Conservation (phyloP, 2,329 filamentous ascomycete species). For the Metarhizium sp. region DNA sequence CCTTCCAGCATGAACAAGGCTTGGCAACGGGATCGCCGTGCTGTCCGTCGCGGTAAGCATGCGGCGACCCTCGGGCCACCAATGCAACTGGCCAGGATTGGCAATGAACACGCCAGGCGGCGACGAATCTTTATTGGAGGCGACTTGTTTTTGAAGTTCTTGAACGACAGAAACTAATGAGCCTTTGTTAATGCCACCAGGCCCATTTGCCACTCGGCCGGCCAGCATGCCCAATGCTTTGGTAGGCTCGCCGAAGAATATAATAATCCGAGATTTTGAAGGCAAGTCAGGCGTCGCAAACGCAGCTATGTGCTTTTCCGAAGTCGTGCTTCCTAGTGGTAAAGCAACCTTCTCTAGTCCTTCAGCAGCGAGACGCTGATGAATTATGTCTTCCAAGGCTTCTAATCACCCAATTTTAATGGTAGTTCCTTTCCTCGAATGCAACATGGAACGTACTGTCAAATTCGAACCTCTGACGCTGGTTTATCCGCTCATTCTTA, state of each 20-base stretch:
- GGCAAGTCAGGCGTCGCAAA: constrained; percentile 26
- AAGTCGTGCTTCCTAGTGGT: constrained; percentile 40
- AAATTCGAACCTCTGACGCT: constrained; percentile 63
- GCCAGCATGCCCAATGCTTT: constrained; percentile 71
- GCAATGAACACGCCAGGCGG: constrained; percentile 60
- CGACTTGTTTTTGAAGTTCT: constrained; percentile 27
- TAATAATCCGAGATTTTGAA: constrained; percentile 41
- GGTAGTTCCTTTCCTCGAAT: neutral
- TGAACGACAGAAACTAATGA: constrained; percentile 56
- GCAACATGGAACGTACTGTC: constrained; percentile 45
- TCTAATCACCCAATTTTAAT: constrained; percentile 29
- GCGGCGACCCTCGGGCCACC: constrained; percentile 56
- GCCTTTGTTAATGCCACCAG: constrained; percentile 60
- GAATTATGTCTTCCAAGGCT: constrained; percentile 52
- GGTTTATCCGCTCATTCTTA: constrained; percentile 68
- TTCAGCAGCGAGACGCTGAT: constrained; percentile 49
- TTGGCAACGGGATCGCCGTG: constrained; percentile 49
- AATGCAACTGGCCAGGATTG: constrained; percentile 69
- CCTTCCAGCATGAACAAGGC: constrained; percentile 48
- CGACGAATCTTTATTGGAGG: constrained; percentile 21
- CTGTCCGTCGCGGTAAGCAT: constrained; percentile 52
- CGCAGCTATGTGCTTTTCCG: constrained; percentile 58
- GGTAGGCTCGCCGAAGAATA: constrained; percentile 62
- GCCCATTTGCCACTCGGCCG: constrained; percentile 54
- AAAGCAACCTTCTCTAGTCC: constrained; percentile 53